A percentile compares a stretch with the other conserved stretches of the same genome.
phyloP scores from a whole-genome alignment of 805 yeast species.

The Candida maltosa region DNA sequence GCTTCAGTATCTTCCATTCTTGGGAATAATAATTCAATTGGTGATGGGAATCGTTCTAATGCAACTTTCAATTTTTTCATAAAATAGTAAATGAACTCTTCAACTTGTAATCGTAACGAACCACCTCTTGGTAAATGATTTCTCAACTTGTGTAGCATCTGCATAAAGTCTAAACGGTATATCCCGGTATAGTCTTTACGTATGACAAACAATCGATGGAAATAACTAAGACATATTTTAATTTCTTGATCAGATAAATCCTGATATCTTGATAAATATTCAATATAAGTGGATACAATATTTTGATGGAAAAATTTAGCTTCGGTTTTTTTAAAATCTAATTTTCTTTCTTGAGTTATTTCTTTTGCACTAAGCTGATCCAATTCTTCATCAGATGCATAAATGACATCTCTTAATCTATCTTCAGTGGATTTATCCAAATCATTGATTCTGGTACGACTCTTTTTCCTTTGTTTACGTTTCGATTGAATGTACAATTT shows the following conservation, averaged over 20 bases:
- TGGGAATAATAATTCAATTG: conserved; percentile 69
- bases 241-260: conserved; percentile 62
- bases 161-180: conserved; percentile 72
- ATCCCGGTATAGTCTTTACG: conserved; percentile 56
- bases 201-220: conserved; percentile 64
- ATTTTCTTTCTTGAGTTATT: conserved; percentile 43
- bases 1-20: conserved; percentile 45
- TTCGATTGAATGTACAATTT: conserved; percentile 46
- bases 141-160: conserved; percentile 47
- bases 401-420: conserved; percentile 23
- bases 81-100: conserved; percentile 61
- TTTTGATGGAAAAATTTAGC: conserved; percentile 53
- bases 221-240: conserved; percentile 62
- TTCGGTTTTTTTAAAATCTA: conserved; percentile 40
- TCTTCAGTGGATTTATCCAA: conserved; percentile 25
- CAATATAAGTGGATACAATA: conserved; percentile 64
- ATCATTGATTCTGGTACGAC: conserved; percentile 18
- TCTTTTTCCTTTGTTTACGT: conserved; percentile 31
- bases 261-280: conserved; percentile 53
- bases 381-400: conserved; percentile 28
- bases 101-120: conserved; percentile 54
- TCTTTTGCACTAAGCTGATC: conserved; percentile 23
- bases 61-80: conserved; percentile 55
- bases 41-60: conserved; percentile 48
- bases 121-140: conserved; percentile 46